Base-by-base conservation (phyloP, 257 asterid genomes). In the Ajuga chamaepitys region DNA sequence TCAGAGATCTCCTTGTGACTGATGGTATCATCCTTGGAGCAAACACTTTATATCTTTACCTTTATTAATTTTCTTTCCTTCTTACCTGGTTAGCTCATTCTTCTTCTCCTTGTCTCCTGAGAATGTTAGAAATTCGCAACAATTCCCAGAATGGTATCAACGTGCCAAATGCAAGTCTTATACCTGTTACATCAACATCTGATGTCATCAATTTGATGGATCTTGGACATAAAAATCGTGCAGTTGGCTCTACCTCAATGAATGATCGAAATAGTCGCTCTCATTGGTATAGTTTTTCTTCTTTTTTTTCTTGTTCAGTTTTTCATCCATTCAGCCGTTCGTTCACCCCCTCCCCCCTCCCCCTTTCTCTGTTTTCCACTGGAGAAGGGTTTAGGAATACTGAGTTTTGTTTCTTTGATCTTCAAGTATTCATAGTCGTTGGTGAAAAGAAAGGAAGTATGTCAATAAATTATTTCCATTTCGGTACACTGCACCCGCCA, bases 241-340 rank as follows among this genome's bases (percentile, higher is more conserved):
- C 88, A 64, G 93, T 88, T 65, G 74, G 91, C 47, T 75, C 91
- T 25, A 89, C 97, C 7, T 86, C 93, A 37, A 58, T 84, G 93
- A 86, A 91, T 73, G 77, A 75, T 56, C 79, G 87, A 55, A 91
- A 95, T 70, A 91, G 91, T 68, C 89, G 95, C 66, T 91, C 97
- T 76, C 97, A 91, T 82, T 81, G 97, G 97, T 86, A 73, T 28
- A 53, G 34, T 24, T 55, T 54, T 38, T 58, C 16, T 46, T 41
- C 55, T 57, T n/a, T 16, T 1, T 24, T 30, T 34, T 26, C 32
- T 64, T 20, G 40, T 46, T 71, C 37, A 16, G 12, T n/a, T 30
- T 26, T 42, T 21, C 10, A n/a, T 20, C 37, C 40, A 66, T 24
- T 17, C 37, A 21, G 20, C 3, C 20, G 17, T 24, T 22, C 7